Evolutionary conservation across 2,329 filamentous ascomycete species (phyloP).

Genomic region (Pestalotiopsis sp.): DNA sequence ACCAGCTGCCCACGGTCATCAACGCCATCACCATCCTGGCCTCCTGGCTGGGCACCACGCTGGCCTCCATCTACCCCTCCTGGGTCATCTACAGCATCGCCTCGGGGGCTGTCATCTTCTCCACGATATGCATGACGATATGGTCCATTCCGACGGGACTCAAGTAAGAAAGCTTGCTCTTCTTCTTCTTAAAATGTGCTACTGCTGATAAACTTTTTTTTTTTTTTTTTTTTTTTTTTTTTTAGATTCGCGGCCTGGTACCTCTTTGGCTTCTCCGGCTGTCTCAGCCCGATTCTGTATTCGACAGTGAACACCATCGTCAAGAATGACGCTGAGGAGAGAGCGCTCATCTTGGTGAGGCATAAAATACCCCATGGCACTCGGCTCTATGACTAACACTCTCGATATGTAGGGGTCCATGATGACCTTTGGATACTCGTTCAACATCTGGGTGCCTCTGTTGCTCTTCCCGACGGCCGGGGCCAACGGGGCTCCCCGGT

Average conservation of each 20-base stretch:
- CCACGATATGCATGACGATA: constrained; percentile 47
- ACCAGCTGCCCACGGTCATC: constrained; percentile 51
- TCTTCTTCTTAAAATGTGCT: not conserved
- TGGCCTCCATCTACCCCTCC: constrained; percentile 52
- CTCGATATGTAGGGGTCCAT: constrained; percentile 37
- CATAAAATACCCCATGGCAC: not conserved
- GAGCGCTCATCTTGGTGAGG: constrained; percentile 40
- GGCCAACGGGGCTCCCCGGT: constrained; percentile 44
- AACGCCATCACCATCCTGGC: constrained; percentile 51
- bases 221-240: too few species aligned
- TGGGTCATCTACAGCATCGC: constrained; percentile 51
- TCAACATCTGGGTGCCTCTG: constrained; percentile 48
- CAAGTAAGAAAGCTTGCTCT: constrained; percentile 35
- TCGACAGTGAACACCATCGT: constrained; percentile 47
- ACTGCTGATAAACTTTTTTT: too few species aligned
- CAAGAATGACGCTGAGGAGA: constrained; percentile 41
- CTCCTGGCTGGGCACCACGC: constrained; percentile 51
- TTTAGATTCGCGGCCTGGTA: constrained; percentile 45
- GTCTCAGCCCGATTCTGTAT: constrained; percentile 44
- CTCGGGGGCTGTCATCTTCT: constrained; percentile 42
- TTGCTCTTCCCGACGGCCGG: constrained; percentile 45
- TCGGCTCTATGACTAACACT: not conserved
- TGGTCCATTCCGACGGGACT: constrained; percentile 52
- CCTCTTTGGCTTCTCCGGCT: constrained; percentile 40
- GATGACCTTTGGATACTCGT: constrained; percentile 50